Evolutionary conservation across 2,329 filamentous ascomycete genomes (phyloP).

Genomic region (Dactylonectria estremocensis): DNA sequence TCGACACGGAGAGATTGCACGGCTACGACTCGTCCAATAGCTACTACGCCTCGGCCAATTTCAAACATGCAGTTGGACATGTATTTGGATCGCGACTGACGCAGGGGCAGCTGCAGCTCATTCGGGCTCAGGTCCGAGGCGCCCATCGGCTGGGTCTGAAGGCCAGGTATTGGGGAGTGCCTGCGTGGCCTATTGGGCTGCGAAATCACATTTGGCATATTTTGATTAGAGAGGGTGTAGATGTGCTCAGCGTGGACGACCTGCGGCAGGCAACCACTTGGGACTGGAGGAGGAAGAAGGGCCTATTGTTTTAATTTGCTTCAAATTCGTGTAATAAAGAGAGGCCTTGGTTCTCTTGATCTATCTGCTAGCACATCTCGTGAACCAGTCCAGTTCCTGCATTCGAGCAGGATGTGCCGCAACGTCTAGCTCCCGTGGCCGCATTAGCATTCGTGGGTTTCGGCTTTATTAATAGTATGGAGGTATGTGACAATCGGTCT

Average conservation of each 20-base stretch:
- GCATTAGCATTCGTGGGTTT: too few species aligned
- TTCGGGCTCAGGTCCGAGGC: slow-evolving; percentile 5
- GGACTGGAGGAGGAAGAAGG: slow-evolving; percentile 5
- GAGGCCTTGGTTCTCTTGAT: not conserved
- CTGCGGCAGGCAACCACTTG: slow-evolving; percentile 5
- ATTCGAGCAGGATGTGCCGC: too few species aligned
- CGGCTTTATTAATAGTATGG: too few species aligned
- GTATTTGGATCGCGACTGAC: slow-evolving; percentile 4
- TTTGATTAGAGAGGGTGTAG: slow-evolving; percentile 4
- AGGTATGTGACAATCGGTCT: too few species aligned
- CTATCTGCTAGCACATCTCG: too few species aligned
- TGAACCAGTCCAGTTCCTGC: too few species aligned
- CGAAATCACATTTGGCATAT: slow-evolving; percentile 10
- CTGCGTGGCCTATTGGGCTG: slow-evolving; percentile 4
- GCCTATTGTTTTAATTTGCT: slow-evolving; percentile 3
- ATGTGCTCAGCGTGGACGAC: slow-evolving; percentile 4
- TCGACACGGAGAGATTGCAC: not conserved
- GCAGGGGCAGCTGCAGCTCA: not conserved
- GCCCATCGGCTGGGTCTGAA: slow-evolving; percentile 2
- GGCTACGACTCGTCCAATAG: not conserved
- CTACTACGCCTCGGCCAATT: slow-evolving; percentile 2
- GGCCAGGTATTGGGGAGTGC: slow-evolving; percentile 7
- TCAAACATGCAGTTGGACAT: slow-evolving; percentile 7
- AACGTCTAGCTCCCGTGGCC: too few species aligned
- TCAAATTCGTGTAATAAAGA: not conserved